Evolutionary conservation across 805 yeast genomes (phyloP), one percentile per base, ranked within the genome.

Genomic region (Candida coleopterorum): DNA sequence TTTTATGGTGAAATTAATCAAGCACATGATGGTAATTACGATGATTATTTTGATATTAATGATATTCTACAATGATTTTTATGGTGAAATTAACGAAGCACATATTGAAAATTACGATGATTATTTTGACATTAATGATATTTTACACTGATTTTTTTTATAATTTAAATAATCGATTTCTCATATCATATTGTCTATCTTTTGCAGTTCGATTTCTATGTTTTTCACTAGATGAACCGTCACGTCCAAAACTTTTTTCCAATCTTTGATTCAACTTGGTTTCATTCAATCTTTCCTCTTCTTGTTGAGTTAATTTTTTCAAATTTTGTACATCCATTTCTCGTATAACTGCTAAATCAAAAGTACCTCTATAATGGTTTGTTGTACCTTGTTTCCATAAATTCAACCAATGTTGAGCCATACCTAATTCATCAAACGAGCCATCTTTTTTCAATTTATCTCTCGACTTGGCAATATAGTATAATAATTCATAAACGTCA

Each of bases 321-420:
- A 63, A 42, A 8, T 55, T 53, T 3, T 46, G 41, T 4, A 52
- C 55, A 28, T 56, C 53, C 8, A 48, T 40, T 29, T 62, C 64
- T 17, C 53, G 29, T 18, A 67, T 60, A 3, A 67, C 61, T 6
- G 49, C 52, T 30, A 51, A 43, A 38, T 67, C 73, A 42, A 67
- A 64, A 11, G 64, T 46, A 1, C 65, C 68, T 24, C 42, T 47
- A 40, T 53, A 59, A 18, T 43, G 40, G n/a, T 42, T 34, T 27
- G 40, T 62, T 36, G 67, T 68, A 1, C 86, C 85, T 41, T 70
- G 77, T 40, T 75, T 68, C 77, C 83, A 80, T 20, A 68, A 53
- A 40, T 75, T 75, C 2, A 80, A 58, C 79, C 88, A 75, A 44
- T 72, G 74, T 3, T 74, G 58, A 0, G 95, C 87, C 33, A 77